A percentile compares a stretch with the other conserved stretches of the same genome.
Evolutionary conservation across 2,329 filamentous ascomycete genomes (phyloP).

Genomic region (Proliferodiscus dingleyae): DNA sequence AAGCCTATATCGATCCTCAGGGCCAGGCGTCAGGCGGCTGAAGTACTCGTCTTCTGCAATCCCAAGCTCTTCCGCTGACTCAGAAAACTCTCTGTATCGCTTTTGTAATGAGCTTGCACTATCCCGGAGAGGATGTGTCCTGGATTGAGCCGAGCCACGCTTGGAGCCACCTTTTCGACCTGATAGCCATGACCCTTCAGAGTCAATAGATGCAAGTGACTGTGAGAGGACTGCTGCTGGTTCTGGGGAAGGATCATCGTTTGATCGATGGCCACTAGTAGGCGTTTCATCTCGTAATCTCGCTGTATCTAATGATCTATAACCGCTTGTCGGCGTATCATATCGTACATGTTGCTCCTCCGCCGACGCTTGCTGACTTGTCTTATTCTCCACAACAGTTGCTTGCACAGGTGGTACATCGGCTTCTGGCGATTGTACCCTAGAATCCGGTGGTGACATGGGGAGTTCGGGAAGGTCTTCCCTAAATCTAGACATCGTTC

Average conservation of each 20-base stretch:
- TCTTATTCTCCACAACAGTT: slow-evolving; percentile 27
- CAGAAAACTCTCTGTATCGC: slow-evolving; percentile 48
- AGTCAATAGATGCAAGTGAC: slow-evolving; percentile 90
- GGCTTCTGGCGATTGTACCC: slow-evolving; percentile 71
- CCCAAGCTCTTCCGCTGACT: slow-evolving; percentile 61
- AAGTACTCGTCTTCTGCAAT: slow-evolving; percentile 72
- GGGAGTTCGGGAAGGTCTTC: slow-evolving; percentile 88
- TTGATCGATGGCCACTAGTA: slow-evolving; percentile 38
- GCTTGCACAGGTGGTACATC: slow-evolving; percentile 39
- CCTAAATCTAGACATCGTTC: slow-evolving; percentile 84
- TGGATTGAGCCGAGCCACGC: slow-evolving; percentile 43
- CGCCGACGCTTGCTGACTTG: slow-evolving; percentile 22
- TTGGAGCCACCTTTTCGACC: slow-evolving; percentile 54
- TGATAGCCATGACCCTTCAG: slow-evolving; percentile 92
- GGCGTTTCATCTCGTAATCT: slow-evolving; percentile 40
- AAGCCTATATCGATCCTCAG: slow-evolving; percentile 26
- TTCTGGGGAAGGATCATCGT: slow-evolving; percentile 46
- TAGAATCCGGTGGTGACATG: slow-evolving; percentile 78
- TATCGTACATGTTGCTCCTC: slow-evolving; percentile 38
- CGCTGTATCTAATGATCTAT: slow-evolving; percentile 35
- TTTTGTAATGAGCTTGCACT: slow-evolving; percentile 39
- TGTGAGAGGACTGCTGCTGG: slow-evolving; percentile 57
- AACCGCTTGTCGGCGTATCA: slow-evolving; percentile 44
- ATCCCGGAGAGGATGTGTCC: slow-evolving; percentile 34
- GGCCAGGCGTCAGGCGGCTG: slow-evolving; percentile 45